Evolutionary conservation across 164 flowering plant genomes (phyloP), one percentile per base, ranked within the genome.

Genomic region (Aristolochia contorta): DNA sequence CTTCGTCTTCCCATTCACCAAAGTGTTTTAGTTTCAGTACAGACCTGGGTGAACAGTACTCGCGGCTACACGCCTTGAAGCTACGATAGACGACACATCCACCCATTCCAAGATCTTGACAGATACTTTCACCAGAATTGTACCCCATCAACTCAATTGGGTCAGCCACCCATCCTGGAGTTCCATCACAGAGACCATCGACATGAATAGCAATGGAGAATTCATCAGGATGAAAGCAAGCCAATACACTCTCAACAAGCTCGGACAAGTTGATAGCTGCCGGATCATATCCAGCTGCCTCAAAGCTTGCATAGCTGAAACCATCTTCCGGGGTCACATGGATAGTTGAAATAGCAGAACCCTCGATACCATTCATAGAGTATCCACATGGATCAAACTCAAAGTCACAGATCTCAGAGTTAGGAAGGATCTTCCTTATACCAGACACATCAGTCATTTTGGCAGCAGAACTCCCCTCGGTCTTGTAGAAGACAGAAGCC

Each of bases 261-360:
- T 67, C 54, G n/a, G 12, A 46, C 70, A 83, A 57, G 21, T 78
- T 62, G 62, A 82, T 61, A 0, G 14, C 63, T 20, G 73, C 66
- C 5, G 76, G 72, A 61, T 84, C 77, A 65, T 81, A 87, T 0
- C 92, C 97, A 1, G 67, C 78, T 0, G 86, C 76, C 71, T 90
- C 97, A 71, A 85, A 90, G 58, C 95, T 87, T 0, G 97, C 91
- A 65, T 87, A 90, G 62, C 97, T 90, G 76, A 85, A 85, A 9
- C 95, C 97, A 62, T 87, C 97, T 63, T 90, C 97, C 0, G 92
- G 97, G 4, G 97, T 90, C n/a, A 90, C 81, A 64, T 90, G 97
- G 63, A 90, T 90, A 3, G 97, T 90, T 1, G 95, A 90, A 13
- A 84, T 56, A 8, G 89, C 89, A 57, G 60, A 71, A 18, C 75